Conservation (phyloP, 805 yeast species). For the Cyberlindnera euphorbiiphila region DNA sequence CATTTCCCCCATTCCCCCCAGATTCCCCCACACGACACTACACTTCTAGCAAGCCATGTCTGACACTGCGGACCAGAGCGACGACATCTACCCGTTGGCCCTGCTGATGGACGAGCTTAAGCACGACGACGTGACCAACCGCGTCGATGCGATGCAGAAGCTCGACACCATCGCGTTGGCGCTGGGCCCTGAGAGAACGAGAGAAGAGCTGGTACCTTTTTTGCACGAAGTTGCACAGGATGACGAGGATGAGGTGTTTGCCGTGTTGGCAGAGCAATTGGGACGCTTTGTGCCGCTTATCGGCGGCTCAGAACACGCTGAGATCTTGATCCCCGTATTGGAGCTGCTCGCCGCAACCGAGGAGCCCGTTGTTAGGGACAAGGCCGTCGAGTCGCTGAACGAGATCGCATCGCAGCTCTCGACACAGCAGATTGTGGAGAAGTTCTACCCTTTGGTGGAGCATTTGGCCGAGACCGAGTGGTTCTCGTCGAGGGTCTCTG, state of each 20-base stretch:
- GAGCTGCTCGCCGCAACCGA: slow-evolving; percentile 87
- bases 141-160: slow-evolving; percentile 93
- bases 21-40: not conserved
- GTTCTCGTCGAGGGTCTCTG: slow-evolving; percentile 90
- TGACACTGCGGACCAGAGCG: slow-evolving; percentile 22
- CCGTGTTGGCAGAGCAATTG: slow-evolving; percentile 86
- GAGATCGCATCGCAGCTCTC: slow-evolving; percentile 60
- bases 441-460: slow-evolving; percentile 72
- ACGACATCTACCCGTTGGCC: slow-evolving; percentile 84
- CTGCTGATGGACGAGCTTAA: slow-evolving; percentile 93
- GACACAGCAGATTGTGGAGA: slow-evolving; percentile 56
- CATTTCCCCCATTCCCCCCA: not conserved
- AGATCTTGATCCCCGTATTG: slow-evolving; percentile 54
- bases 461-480: slow-evolving; percentile 84
- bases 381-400: slow-evolving; percentile 84
- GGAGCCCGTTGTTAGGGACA: slow-evolving; percentile 94
- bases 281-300: slow-evolving; percentile 84
- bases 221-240: slow-evolving; percentile 83
- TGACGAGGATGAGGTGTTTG: slow-evolving; percentile 97
- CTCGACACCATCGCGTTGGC: slow-evolving; percentile 94
- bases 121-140: slow-evolving; percentile 91
- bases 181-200: slow-evolving; percentile 88
- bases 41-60: slow-evolving; percentile 1
- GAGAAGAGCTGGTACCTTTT: slow-evolving; percentile 86
- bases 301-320: slow-evolving; percentile 74